Conservation (phyloP, 2,329 filamentous ascomycete genomes). For the Cercospora zeina region DNA sequence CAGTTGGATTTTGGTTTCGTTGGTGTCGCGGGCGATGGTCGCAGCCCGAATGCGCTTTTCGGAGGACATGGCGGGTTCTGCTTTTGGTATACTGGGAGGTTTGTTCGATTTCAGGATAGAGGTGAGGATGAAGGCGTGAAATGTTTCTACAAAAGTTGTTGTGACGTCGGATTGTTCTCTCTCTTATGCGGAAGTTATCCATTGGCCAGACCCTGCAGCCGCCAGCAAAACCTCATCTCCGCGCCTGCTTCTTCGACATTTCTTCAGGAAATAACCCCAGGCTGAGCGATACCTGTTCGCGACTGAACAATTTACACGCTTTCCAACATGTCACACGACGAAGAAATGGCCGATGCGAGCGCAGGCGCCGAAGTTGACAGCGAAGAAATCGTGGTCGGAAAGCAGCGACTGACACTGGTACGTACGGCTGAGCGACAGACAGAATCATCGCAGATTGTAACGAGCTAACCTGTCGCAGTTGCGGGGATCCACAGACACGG, state of each 20-base stretch:
- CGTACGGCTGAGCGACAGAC: slow-evolving; percentile 33
- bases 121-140: neutral
- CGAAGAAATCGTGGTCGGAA: slow-evolving; percentile 41
- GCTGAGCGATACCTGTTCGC: neutral
- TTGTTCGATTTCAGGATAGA: neutral
- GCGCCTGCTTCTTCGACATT: slow-evolving; percentile 9
- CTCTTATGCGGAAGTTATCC: neutral
- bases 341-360: slow-evolving; percentile 43
- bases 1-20: slow-evolving; percentile 96
- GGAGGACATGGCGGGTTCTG: slow-evolving; percentile 30
- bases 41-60: slow-evolving; percentile 61
- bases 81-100: slow-evolving; percentile 2
- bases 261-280: neutral
- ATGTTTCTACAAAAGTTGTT: slow-evolving; percentile 9
- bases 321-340: slow-evolving; percentile 35
- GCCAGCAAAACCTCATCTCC: slow-evolving; percentile 20
- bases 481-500: slow-evolving; percentile 77
- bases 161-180: slow-evolving; percentile 18
- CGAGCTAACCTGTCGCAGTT: slow-evolving; percentile 58
- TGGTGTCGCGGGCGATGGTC: slow-evolving; percentile 82
- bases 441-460: neutral
- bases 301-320: neutral
- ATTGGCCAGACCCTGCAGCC: slow-evolving; percentile 24
- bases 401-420: slow-evolving; percentile 50
- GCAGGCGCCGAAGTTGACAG: slow-evolving; percentile 49